Conservation (phyloP, 208 protist species). For the Porcisia deanei region DNA sequence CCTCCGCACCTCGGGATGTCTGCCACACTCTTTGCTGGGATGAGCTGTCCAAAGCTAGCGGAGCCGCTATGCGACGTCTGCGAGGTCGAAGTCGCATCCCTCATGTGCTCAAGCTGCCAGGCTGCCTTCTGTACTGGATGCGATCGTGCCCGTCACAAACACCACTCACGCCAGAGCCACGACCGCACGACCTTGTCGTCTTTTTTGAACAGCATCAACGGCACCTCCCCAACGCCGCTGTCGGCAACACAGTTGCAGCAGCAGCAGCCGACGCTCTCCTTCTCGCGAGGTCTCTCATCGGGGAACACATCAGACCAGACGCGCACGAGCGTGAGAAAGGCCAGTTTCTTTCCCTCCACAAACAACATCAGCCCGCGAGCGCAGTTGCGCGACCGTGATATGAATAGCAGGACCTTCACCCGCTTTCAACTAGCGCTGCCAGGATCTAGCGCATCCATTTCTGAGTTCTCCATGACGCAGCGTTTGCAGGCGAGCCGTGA, state of each 20-base stretch:
- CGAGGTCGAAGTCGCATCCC: slow-evolving; percentile 53
- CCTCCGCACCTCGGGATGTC: slow-evolving; percentile 35
- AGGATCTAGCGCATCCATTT: slow-evolving; percentile 42
- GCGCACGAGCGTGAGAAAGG: slow-evolving; percentile 31
- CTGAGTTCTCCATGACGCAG: slow-evolving; percentile 42
- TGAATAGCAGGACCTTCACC: slow-evolving; percentile 27
- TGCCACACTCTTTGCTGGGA: slow-evolving; percentile 39
- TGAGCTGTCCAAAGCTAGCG: slow-evolving; percentile 55
- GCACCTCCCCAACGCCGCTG: slow-evolving; percentile 14
- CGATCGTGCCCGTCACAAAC: slow-evolving; percentile 63
- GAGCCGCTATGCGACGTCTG: slow-evolving; percentile 62
- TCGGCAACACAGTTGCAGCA: slow-evolving; percentile 10
- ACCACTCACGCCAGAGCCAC: slow-evolving; percentile 62
- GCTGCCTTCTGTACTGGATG: slow-evolving; percentile 63
- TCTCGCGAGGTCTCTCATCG: slow-evolving; percentile 32
- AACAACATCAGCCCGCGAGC: slow-evolving; percentile 13
- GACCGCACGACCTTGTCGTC: slow-evolving; percentile 46
- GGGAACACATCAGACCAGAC: slow-evolving; percentile 28
- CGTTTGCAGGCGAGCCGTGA: slow-evolving; percentile 13
- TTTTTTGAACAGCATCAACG: slow-evolving; percentile 20
- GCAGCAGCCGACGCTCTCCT: slow-evolving; percentile 45
- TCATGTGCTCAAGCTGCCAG: slow-evolving; percentile 48
- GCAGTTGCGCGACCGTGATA: slow-evolving; percentile 23
- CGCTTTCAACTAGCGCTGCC: slow-evolving; percentile 38
- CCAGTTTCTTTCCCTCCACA: slow-evolving; percentile 30